These are phyloP conservation scores for Plasmodium vinckei DNA, from an alignment of 169 alveolate species.

Conservation along the genomic window DNA sequence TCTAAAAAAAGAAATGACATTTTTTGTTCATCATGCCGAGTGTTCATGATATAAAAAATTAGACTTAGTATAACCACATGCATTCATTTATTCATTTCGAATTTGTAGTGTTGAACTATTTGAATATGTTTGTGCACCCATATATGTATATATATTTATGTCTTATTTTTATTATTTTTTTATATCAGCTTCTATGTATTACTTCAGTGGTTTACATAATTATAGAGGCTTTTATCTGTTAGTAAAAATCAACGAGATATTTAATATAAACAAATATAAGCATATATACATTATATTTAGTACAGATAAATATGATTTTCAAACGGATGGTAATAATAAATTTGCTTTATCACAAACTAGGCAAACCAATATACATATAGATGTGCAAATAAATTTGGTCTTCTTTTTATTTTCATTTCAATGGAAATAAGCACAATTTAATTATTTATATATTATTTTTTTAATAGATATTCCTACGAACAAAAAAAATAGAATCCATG, in stretches of 20 bases:
- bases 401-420: background rate
- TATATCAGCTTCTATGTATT: slow-evolving; percentile 72
- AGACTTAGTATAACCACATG: background rate
- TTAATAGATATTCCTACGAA: slow-evolving; percentile 51
- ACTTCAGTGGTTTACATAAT: slow-evolving; percentile 73
- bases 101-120: no score
- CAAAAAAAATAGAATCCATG: slow-evolving; percentile 70
- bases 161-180: background rate
- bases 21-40: background rate
- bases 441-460: background rate
- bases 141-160: background rate
- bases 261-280: slow-evolving; percentile 72
- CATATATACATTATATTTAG: slow-evolving; percentile 63
- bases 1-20: background rate
- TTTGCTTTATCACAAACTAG: background rate
- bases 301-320: slow-evolving; percentile 71
- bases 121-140: background rate
- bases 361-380: background rate
- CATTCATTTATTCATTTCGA: no score
- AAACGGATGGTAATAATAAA: slow-evolving; percentile 66
- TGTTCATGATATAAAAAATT: slow-evolving; percentile 1
- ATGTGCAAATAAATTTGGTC: background rate
- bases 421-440: no score
- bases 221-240: slow-evolving; percentile 62
- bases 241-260: slow-evolving; percentile 62